Evolutionary conservation across 2,329 filamentous ascomycete genomes (phyloP).

Genomic region (Malbranchea zuffiana): DNA sequence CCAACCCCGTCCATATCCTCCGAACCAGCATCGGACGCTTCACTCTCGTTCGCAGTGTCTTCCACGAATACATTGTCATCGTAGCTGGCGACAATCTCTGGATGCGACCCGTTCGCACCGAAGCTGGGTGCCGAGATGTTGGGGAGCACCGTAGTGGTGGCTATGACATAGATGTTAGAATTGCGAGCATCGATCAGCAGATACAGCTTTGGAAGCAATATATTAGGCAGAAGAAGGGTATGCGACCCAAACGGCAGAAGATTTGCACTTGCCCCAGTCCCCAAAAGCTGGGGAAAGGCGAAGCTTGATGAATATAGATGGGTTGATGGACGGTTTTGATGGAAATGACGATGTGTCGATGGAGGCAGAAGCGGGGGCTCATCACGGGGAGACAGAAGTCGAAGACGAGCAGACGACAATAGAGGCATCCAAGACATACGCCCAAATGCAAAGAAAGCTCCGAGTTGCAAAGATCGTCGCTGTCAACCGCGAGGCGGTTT

Average conservation of each 20-base stretch:
- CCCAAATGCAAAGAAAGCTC: background rate
- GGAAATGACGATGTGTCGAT: slow-evolving; percentile 16
- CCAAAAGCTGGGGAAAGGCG: slow-evolving; percentile 19
- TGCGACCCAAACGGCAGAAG: slow-evolving; percentile 25
- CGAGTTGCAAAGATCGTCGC: background rate
- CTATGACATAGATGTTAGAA: slow-evolving; percentile 33
- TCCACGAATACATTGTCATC: too few relatives aligned
- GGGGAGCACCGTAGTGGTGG: slow-evolving; percentile 38
- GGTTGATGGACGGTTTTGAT: slow-evolving; percentile 27
- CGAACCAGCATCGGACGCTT: slow-evolving; percentile 18
- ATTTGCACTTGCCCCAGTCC: slow-evolving; percentile 19
- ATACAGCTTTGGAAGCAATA: slow-evolving; percentile 17
- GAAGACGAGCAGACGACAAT: background rate
- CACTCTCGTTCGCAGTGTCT: slow-evolving; percentile 5
- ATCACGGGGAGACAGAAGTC: background rate
- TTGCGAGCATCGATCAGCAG: slow-evolving; percentile 29
- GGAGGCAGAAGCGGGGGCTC: slow-evolving; percentile 3
- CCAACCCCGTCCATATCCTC: slow-evolving; percentile 5
- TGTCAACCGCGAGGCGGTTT: slow-evolving; percentile 1
- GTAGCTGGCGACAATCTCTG: too few relatives aligned
- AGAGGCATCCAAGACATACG: background rate
- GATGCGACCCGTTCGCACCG: too few relatives aligned
- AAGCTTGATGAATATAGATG: slow-evolving; percentile 31
- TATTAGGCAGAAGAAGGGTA: slow-evolving; percentile 20
- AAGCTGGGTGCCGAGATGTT: slow-evolving; percentile 18